These are phyloP conservation scores for Aspergillus felis DNA, from an alignment of 2,329 filamentous ascomycete genomes.

Conservation along the genomic window DNA sequence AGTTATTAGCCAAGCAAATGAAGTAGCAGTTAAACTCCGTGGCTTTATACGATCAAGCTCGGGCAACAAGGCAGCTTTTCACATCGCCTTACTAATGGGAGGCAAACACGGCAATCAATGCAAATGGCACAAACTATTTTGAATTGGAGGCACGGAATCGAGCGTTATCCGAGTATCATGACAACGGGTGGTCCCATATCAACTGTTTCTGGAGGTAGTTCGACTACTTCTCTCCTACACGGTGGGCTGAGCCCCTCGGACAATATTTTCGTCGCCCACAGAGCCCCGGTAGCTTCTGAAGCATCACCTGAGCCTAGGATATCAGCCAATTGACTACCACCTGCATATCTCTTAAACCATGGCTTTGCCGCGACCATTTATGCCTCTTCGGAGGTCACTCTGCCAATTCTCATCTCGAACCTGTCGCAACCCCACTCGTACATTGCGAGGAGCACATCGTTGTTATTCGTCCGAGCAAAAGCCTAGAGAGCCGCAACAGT, in stretches of 20 bases:
- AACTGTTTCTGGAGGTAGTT: neutral
- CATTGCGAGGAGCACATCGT: conserved; percentile 18
- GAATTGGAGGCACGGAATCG: neutral
- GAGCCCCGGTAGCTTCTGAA: neutral
- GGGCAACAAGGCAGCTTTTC: neutral
- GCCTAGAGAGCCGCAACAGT: conserved; percentile 20
- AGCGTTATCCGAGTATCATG: neutral
- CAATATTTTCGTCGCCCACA: neutral
- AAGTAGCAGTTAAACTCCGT: neutral
- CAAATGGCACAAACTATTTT: neutral
- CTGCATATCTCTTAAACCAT: conserved; percentile 20
- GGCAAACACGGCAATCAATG: neutral
- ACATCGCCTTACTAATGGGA: neutral
- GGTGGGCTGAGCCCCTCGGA: neutral
- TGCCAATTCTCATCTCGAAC: conserved; percentile 21
- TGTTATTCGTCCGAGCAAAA: conserved; percentile 24
- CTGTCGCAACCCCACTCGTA: conserved; percentile 17
- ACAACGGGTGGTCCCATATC: neutral
- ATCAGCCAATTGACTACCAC: conserved; percentile 13
- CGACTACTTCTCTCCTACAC: neutral
- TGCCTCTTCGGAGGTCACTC: conserved; percentile 33
- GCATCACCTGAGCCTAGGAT: conserved; percentile 13
- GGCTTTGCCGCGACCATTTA: conserved; percentile 30
- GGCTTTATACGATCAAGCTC: neutral
- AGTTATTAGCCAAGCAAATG: neutral